Percentiles rank a stretch among this genome's conserved stretches.
Evolutionary conservation across 1,284 basidiomycete species (phyloP).

Genomic region (Puccinia coronata): DNA sequence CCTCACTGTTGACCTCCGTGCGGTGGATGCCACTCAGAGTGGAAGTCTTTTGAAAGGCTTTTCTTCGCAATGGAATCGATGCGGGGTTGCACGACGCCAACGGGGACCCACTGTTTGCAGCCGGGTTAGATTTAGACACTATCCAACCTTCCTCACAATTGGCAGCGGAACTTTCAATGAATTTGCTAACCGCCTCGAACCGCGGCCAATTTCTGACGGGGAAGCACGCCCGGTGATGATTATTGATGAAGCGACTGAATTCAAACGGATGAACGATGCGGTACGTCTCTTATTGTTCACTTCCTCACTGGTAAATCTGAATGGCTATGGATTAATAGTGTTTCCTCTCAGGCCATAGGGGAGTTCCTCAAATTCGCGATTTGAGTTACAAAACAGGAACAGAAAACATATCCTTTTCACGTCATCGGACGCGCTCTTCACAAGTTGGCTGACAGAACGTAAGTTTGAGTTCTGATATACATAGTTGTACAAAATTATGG

Average conservation of each 20-base stretch:
- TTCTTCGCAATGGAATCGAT: neutral
- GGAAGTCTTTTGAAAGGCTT: neutral
- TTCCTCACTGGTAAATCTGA: neutral
- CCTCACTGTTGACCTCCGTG: neutral
- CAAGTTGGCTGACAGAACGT: conserved; percentile 5
- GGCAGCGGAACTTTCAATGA: too few species aligned
- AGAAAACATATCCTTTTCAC: conserved; percentile 3
- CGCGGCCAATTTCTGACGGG: too few species aligned
- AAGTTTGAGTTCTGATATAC: neutral
- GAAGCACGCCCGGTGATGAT: too few species aligned
- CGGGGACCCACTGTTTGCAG: too few species aligned
- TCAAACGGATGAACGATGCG: too few species aligned
- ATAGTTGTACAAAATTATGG: neutral
- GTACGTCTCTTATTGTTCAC: too few species aligned
- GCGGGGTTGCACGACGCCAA: too few species aligned
- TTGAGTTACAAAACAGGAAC: neutral
- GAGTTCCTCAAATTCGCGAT: neutral
- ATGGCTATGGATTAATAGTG: neutral
- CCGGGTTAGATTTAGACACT: too few species aligned
- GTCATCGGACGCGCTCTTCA: conserved; percentile 3
- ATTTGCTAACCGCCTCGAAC: too few species aligned
- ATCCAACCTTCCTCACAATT: too few species aligned
- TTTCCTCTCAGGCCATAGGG: neutral
- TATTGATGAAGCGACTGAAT: too few species aligned
- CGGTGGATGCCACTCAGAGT: neutral